Evolutionary conservation across 2,329 filamentous ascomycete species (phyloP), one percentile per base, ranked within the genome.

Genomic region (Amylocarpus encephaloides): DNA sequence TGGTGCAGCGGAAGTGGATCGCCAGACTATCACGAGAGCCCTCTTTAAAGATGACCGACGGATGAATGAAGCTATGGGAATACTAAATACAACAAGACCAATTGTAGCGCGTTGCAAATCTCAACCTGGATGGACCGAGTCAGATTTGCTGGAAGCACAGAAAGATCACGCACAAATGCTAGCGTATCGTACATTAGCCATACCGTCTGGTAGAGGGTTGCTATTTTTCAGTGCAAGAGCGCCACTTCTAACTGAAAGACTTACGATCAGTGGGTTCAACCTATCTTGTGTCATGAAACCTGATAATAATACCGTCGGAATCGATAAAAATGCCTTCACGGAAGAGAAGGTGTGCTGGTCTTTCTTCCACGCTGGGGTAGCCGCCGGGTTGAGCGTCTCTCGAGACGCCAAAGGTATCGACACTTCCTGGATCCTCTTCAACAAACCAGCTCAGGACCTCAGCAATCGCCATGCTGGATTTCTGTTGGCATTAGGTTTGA

Each of bases 311-410:
- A 94, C 88, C 2, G 86, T 98, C 29, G 91, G 88, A n/a, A 90
- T 93, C 6, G 93, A 98, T 64, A 89, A 92, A 62, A 76, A 78
- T 5, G 75, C 85, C 2, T 95, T 95, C 62, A 92, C 88, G 0
- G 93, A 98, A 69, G 93, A 98, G 62, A 97, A 95, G 68, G 89
- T 95, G 36, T 92, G 89, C 64, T 98, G 93, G 93, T 91, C 92
- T 0, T 98, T 96, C 69, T 98, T 98, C 69, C 93, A 98, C 66
- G 89, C 94, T 51, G 93, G 93, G 6, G 92, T 94, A 29, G 86
- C 92, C n/a, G 88, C 88, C 19, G 93, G 93, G 2, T 72, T 98
- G 22, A 88, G 90, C 50, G 95, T 98, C 46, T 95, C 93, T 5
- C 85, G 84, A 11, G 79, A 88, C 49, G 92, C 91, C 3, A 89